Conservation (phyloP, 1,139 yeast genomes). For the Candida sanyaensis region DNA sequence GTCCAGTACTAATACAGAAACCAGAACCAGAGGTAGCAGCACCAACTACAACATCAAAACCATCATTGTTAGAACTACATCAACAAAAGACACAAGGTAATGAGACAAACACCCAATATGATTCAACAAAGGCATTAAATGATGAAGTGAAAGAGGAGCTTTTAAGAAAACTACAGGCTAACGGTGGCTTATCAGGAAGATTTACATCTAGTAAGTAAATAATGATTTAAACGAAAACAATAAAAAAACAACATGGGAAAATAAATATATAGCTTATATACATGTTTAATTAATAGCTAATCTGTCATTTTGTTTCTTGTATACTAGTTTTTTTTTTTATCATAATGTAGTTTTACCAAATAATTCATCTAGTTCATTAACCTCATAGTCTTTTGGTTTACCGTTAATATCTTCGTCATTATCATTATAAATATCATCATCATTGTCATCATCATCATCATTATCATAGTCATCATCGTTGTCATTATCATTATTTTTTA, state of each 20-base stretch:
- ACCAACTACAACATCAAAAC: conserved; percentile 4
- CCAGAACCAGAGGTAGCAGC: neutral
- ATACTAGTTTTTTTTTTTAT: neutral
- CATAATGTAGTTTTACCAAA: conserved; percentile 26
- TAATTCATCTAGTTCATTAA: conserved; percentile 30
- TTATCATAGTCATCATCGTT: too few relatives aligned
- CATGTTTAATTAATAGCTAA: neutral
- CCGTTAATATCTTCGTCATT: conserved; percentile 9
- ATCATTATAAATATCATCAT: conserved; percentile 14
- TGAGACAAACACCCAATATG: conserved; percentile 13
- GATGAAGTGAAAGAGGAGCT: conserved; percentile 18
- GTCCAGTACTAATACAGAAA: conserved; percentile 7
- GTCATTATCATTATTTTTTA: conserved; percentile 1
- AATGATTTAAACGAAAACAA: neutral
- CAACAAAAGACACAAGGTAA: conserved; percentile 11
- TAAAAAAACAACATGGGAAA: neutral
- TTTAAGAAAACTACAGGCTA: conserved; percentile 13
- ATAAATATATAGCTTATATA: neutral
- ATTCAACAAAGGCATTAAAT: conserved; percentile 14
- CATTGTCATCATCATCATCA: conserved; percentile 9
- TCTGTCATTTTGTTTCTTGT: neutral
- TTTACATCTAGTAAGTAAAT: conserved; percentile 13
- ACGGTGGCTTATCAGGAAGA: conserved; percentile 15
- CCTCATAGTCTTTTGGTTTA: conserved; percentile 5
- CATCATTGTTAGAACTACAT: conserved; percentile 15